Base-by-base conservation (phyloP, 2,329 filamentous ascomycete species). In the Trichoderma simmonsii region DNA sequence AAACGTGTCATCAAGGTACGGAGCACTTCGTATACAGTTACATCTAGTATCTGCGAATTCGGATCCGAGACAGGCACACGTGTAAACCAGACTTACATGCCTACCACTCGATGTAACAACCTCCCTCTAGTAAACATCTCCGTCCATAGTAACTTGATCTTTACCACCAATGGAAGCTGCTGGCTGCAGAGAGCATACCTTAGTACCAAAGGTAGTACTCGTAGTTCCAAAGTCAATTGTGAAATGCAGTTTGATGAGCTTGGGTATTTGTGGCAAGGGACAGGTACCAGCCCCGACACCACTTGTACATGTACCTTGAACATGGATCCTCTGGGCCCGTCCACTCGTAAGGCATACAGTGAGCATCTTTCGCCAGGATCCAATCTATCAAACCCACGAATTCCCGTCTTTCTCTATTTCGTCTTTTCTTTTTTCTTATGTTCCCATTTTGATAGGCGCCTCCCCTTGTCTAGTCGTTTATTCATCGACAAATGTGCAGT, bases 311-410 rank as follows among this genome's bases (percentile, higher is more conserved):
- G 51, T 60, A 30, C 36, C 32, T 24, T n/a, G 7, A 24, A 63
- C 60, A 43, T 63, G 60, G 60, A 63, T 48, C 1, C 36, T 26
- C 60, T 62, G 26, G 62, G 34, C 6, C 65, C 24, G 36, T 51
- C 65, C 65, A 14, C 54, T 34, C 28, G 65, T 34, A 69, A 68
- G 54, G 65, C 56, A 28, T 43, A 51, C 39, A 60, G 26, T 54
- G 39, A 70, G 39, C 39, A 34, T 26, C 67, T 62, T 34, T 69
- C n/a, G 36, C 57, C 28, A 28, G 66, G 66, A 62, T 70, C 39
- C 28, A 21, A 48, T 60, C 36, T 62, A 51, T 70, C 28, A 8
- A 69, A 9, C 34, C 2, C 57, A 51, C n/a, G 66, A 28, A 18
- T 43, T 59, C 30, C 21, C 43, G 30, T 66, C 48, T 15, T 48